Percentiles rank a stretch among this genome's conserved stretches.
phyloP scores from a whole-genome alignment of 805 yeast species.

The Ogataea thermomethanolica region DNA sequence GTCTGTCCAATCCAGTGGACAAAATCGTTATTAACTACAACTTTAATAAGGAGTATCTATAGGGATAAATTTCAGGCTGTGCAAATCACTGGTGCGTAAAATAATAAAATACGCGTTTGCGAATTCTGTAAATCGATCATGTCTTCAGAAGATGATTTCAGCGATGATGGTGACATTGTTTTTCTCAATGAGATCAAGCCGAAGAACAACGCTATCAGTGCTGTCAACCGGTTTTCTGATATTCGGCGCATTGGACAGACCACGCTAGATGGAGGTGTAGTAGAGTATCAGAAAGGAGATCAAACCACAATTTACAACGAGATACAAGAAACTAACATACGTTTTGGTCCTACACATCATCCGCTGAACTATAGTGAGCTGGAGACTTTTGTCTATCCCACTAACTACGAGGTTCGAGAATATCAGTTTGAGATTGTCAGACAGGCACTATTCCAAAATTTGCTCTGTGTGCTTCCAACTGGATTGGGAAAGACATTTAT shows the following conservation, averaged over 20 bases:
- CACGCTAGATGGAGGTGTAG: constrained; percentile 25
- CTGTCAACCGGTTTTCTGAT: constrained; percentile 20
- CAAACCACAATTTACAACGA: constrained; percentile 26
- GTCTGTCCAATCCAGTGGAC: constrained; percentile 28
- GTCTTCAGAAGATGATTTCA: constrained; percentile 24
- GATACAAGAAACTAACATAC: constrained; percentile 23
- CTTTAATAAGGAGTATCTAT: constrained; percentile 28
- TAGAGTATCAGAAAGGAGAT: constrained; percentile 12
- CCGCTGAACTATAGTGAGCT: constrained; percentile 39
- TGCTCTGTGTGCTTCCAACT: constrained; percentile 90
- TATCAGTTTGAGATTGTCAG: constrained; percentile 82
- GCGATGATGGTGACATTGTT: constrained; percentile 25
- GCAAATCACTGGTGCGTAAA: constrained; percentile 2
- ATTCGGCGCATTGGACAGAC: constrained; percentile 21
- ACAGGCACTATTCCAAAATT: constrained; percentile 66
- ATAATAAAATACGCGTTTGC: constrained; percentile 13
- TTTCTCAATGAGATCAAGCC: constrained; percentile 10
- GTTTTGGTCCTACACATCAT: constrained; percentile 46
- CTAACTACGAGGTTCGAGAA: constrained; percentile 78
- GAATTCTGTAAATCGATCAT: constrained; percentile 2
- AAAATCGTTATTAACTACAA: constrained; percentile 30
- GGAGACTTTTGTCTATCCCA: constrained; percentile 69
- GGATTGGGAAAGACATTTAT: constrained; percentile 97
- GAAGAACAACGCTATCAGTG: constrained; percentile 2
- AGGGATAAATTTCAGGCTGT: constrained; percentile 8